A percentile compares a stretch with the other conserved stretches of the same genome.
phyloP scores from a whole-genome alignment of 2,329 filamentous ascomycete species.

The Ophiostoma sp. region DNA sequence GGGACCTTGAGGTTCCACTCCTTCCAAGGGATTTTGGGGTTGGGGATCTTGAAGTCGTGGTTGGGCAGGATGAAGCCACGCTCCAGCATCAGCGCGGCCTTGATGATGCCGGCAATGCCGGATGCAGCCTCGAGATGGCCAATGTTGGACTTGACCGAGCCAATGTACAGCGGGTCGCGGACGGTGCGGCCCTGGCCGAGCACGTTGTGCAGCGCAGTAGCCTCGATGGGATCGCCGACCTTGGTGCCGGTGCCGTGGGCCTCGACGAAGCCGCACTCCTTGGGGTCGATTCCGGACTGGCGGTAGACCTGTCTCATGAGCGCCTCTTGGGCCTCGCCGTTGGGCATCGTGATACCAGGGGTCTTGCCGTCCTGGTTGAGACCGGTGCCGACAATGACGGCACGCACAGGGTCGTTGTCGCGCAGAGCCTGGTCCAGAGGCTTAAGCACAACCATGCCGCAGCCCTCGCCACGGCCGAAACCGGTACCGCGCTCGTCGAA shows the following conservation, averaged over 20 bases:
- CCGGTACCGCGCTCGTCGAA: slow-evolving; percentile 50
- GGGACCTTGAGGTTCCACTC: slow-evolving; percentile 36
- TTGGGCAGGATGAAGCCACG: slow-evolving; percentile 41
- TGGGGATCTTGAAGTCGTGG: slow-evolving; percentile 40
- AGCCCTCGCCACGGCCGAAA: slow-evolving; percentile 54
- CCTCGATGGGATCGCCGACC: slow-evolving; percentile 36
- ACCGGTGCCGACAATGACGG: slow-evolving; percentile 45
- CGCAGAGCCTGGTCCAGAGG: slow-evolving; percentile 45
- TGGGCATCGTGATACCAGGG: slow-evolving; percentile 52
- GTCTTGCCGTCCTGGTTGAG: slow-evolving; percentile 50
- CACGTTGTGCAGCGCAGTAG: slow-evolving; percentile 39
- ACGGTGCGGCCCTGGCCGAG: slow-evolving; percentile 34
- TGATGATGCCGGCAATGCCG: slow-evolving; percentile 46
- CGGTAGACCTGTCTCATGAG: slow-evolving; percentile 44
- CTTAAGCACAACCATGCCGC: slow-evolving; percentile 49
- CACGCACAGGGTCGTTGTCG: slow-evolving; percentile 44
- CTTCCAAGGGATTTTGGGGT: slow-evolving; percentile 38
- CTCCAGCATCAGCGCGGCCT: slow-evolving; percentile 40
- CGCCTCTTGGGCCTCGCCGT: slow-evolving; percentile 39
- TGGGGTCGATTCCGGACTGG: slow-evolving; percentile 39
- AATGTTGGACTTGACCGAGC: slow-evolving; percentile 42
- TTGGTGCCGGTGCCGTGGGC: slow-evolving; percentile 40
- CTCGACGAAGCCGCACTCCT: slow-evolving; percentile 45
- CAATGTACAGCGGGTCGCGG: slow-evolving; percentile 33
- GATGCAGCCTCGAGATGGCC: slow-evolving; percentile 49